A percentile compares a stretch with the other conserved stretches of the same genome.
Evolutionary conservation across 306 rosid genomes (phyloP).

Genomic region (Castanopsis chinensis): DNA sequence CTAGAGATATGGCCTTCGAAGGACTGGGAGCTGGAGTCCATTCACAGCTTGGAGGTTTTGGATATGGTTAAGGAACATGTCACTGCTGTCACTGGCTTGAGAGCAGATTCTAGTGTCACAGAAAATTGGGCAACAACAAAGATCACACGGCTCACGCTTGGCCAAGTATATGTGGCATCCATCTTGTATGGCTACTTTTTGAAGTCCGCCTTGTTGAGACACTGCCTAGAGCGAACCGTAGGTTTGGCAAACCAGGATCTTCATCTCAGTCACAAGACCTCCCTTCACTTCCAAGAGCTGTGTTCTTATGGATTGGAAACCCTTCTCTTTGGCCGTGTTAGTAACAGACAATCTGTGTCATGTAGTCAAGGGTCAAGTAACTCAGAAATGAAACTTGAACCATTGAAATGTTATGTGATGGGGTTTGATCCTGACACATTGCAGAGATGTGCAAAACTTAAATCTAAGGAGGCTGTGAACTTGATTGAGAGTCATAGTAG

Average conservation of each 20-base stretch:
- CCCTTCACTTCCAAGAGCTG: slow-evolving; percentile 39
- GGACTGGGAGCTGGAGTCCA: slow-evolving; percentile 93
- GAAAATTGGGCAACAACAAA: slow-evolving; percentile 87
- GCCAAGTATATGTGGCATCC: slow-evolving; percentile 67
- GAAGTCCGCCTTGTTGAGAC: slow-evolving; percentile 75
- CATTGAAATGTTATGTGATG: slow-evolving; percentile 60
- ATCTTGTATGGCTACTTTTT: slow-evolving; percentile 86
- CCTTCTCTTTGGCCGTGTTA: slow-evolving; percentile 38
- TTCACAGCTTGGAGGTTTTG: slow-evolving; percentile 65
- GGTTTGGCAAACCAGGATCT: slow-evolving; percentile 44
- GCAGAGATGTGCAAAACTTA: slow-evolving; percentile 77
- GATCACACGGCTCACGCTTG: slow-evolving; percentile 49
- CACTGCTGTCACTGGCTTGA: slow-evolving; percentile 67
- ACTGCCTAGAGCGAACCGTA: slow-evolving; percentile 56
- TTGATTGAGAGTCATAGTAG: slow-evolving; percentile 65
- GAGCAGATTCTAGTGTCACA: slow-evolving; percentile 73
- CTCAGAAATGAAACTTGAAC: slow-evolving; percentile 43
- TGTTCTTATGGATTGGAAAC: slow-evolving; percentile 44
- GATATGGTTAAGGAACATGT: slow-evolving; percentile 84
- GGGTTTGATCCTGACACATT: slow-evolving; percentile 67
- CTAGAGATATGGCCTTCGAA: slow-evolving; percentile 88
- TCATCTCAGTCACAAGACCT: slow-evolving; percentile 38
- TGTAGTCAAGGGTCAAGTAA: slow-evolving; percentile 28
- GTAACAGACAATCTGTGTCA: slow-evolving; percentile 33
- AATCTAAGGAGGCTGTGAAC: slow-evolving; percentile 71